Conservation (phyloP, 805 yeast genomes). For the Schwanniomyces polymorphus region DNA sequence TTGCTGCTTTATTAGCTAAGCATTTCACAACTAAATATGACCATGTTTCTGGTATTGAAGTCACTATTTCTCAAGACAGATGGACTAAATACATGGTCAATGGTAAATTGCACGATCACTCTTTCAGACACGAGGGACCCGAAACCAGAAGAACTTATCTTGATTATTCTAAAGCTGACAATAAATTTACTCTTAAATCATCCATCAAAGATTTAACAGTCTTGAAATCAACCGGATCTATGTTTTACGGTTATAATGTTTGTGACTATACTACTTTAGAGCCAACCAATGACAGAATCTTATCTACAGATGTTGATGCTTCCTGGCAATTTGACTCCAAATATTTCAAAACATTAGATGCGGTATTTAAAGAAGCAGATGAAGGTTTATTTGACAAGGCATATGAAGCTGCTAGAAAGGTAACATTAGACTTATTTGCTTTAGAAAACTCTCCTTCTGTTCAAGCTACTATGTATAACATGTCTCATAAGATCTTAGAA, state of each 20-base stretch:
- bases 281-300: conserved; percentile 81
- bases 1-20: conserved; percentile 79
- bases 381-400: conserved; percentile 65
- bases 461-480: conserved; percentile 95
- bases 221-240: conserved; percentile 87
- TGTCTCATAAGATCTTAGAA: conserved; percentile 71
- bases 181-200: conserved; percentile 58
- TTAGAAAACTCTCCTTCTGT: conserved; percentile 89
- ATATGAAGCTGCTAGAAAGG: conserved; percentile 59
- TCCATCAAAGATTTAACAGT: conserved; percentile 79
- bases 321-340: conserved; percentile 63
- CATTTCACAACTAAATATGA: conserved; percentile 78
- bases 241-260: conserved; percentile 82
- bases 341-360: conserved; percentile 49
- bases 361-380: conserved; percentile 52
- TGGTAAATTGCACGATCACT: conserved; percentile 79
- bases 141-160: conserved; percentile 68
- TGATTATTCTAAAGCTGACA: conserved; percentile 49
- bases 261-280: conserved; percentile 88
- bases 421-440: conserved; percentile 78
- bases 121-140: conserved; percentile 81
- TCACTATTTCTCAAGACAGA: conserved; percentile 66
- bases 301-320: conserved; percentile 83
- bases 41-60: conserved; percentile 73
- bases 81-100: conserved; percentile 79